Conservation (phyloP, 208 protist species). For the Angomonas ambiguus region DNA sequence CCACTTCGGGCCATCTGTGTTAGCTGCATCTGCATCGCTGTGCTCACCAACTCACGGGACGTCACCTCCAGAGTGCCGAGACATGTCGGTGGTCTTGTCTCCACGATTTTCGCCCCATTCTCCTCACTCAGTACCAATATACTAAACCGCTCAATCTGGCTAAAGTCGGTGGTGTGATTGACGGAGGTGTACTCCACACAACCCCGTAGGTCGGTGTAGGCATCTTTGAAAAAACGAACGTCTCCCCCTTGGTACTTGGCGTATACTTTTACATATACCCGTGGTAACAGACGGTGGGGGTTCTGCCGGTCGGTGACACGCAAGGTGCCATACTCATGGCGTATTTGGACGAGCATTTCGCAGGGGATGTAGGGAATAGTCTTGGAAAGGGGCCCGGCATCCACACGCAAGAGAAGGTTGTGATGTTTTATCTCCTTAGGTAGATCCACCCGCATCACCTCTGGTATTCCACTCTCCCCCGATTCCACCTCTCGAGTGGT, state of each 20-base stretch:
- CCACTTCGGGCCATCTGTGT: background rate
- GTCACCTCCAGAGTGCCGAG: constrained; percentile 3
- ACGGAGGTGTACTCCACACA: constrained; percentile 17
- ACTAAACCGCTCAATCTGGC: constrained; percentile 9
- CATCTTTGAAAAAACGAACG: constrained; percentile 16
- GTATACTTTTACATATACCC: constrained; percentile 16
- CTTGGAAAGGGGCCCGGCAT: background rate
- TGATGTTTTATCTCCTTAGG: background rate
- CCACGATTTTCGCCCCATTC: constrained; percentile 8
- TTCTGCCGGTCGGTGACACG: background rate
- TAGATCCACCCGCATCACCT: background rate
- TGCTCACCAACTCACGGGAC: constrained; percentile 1
- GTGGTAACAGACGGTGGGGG: background rate
- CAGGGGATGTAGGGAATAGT: constrained; percentile 11
- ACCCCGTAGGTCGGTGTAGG: constrained; percentile 17
- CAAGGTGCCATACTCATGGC: constrained; percentile 1
- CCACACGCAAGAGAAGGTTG: constrained; percentile 10
- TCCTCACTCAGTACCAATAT: constrained; percentile 7
- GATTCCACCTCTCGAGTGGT: background rate
- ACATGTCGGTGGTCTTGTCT: constrained; percentile 1
- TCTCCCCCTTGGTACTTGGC: background rate
- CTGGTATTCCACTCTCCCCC: background rate
- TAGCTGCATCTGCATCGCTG: background rate
- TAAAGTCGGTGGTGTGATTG: constrained; percentile 3
- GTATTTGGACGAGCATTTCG: constrained; percentile 10